These are phyloP conservation scores for Trichopus zeylanicus DNA, from an alignment of 116 monocot species.

Conservation along the genomic window DNA sequence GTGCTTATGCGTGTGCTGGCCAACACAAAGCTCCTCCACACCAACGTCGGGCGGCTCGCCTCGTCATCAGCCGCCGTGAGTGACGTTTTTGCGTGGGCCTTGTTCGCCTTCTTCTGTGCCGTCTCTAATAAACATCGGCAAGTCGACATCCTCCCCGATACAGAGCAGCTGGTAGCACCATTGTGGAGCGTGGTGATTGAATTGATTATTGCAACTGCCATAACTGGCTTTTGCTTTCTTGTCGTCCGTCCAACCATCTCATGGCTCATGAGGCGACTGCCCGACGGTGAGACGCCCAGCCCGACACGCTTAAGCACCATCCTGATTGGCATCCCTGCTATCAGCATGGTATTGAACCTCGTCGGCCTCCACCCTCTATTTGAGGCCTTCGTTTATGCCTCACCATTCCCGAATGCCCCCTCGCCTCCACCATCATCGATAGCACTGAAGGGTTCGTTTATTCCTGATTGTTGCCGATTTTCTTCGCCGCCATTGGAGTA, in stretches of 20 bases:
- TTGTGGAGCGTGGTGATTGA: not conserved
- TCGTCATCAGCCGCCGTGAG: slow-evolving; percentile 17
- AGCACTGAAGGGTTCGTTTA: slow-evolving; percentile 23
- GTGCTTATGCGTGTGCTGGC: slow-evolving; percentile 4
- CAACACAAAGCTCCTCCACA: slow-evolving; percentile 10
- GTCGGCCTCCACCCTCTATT: slow-evolving; percentile 33
- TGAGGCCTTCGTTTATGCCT: slow-evolving; percentile 41
- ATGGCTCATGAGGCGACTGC: slow-evolving; percentile 12
- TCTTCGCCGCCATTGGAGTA: slow-evolving; percentile 32
- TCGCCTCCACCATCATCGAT: slow-evolving; percentile 16
- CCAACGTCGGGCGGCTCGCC: slow-evolving; percentile 22
- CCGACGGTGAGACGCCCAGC: slow-evolving; percentile 19
- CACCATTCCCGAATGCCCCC: slow-evolving; percentile 20
- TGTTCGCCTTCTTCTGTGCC: slow-evolving; percentile 21
- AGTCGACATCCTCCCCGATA: not conserved
- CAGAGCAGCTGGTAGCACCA: slow-evolving; percentile 6
- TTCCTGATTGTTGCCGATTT: slow-evolving; percentile 21
- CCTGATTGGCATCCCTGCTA: slow-evolving; percentile 23
- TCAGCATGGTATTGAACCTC: slow-evolving; percentile 13
- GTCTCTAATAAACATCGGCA: slow-evolving; percentile 3
- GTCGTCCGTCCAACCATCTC: slow-evolving; percentile 22
- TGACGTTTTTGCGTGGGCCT: slow-evolving; percentile 19
- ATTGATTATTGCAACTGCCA: not conserved
- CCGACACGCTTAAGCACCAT: slow-evolving; percentile 10
- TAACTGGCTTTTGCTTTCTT: slow-evolving; percentile 25